Evolutionary conservation across 2,329 filamentous ascomycete species (phyloP).

Genomic region (Verticillium klebahnii): DNA sequence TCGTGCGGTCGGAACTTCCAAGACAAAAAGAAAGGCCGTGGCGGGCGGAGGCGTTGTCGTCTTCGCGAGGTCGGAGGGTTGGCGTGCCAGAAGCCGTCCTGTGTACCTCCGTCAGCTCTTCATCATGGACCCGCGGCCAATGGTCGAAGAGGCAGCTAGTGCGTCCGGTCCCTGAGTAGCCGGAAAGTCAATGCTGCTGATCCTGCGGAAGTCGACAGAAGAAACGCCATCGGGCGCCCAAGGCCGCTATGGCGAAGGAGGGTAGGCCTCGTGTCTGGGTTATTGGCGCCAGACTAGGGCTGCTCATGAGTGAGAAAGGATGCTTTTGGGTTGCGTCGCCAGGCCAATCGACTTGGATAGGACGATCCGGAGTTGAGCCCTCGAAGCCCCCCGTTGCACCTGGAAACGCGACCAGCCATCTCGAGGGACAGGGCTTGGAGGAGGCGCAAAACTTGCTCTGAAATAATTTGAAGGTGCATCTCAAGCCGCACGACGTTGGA

Average conservation of each 20-base stretch:
- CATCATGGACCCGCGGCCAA: neutral
- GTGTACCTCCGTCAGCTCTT: neutral
- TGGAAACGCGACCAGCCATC: constrained; percentile 12
- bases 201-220: neutral
- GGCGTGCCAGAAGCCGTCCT: neutral
- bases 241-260: neutral
- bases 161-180: neutral
- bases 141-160: neutral
- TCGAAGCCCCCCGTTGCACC: neutral
- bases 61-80: neutral
- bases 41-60: neutral
- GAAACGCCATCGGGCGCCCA: neutral
- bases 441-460: constrained; percentile 10
- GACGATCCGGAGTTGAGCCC: neutral
- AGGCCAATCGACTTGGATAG: neutral
- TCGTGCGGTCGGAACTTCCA: neutral
- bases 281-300: neutral
- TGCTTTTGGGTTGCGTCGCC: neutral
- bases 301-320: neutral
- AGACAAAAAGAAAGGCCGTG: neutral
- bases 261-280: neutral
- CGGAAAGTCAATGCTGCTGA: neutral
- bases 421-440: neutral
- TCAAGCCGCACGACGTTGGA: neutral
- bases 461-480: neutral